Conservation (phyloP, 1,284 basidiomycete genomes). For the Fomes fomentarius region DNA sequence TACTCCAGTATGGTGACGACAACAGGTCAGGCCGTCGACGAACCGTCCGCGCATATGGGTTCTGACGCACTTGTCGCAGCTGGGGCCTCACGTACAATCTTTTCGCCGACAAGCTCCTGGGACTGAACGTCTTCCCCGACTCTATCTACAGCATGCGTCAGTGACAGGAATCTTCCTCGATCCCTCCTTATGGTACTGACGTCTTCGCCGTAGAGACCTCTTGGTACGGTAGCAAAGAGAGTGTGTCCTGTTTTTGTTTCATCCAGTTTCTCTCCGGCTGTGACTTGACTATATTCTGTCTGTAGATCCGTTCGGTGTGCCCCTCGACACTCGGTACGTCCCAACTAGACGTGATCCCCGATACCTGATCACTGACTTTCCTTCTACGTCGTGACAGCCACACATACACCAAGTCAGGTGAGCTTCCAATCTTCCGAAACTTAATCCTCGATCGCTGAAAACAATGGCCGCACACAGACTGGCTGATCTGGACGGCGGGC, state of each 20-base stretch:
- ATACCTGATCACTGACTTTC: constrained; percentile 57
- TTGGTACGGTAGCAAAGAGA: constrained; percentile 60
- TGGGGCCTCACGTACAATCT: constrained; percentile 11
- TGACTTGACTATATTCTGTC: no score
- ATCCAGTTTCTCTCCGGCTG: no score
- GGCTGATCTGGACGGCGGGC: constrained; percentile 64
- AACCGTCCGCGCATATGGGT: no score
- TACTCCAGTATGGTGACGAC: background rate
- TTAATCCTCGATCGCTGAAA: background rate
- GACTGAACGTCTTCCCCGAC: constrained; percentile 36
- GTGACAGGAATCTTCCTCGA: constrained; percentile 22
- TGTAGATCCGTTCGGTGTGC: no score
- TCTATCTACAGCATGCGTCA: constrained; percentile 65
- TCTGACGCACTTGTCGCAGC: constrained; percentile 40
- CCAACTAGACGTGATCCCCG: background rate
- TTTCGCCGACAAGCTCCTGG: constrained; percentile 8
- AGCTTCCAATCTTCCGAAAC: no score
- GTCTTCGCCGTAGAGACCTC: constrained; percentile 49
- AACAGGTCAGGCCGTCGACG: background rate
- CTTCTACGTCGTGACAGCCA: constrained; percentile 45
- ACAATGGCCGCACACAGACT: constrained; percentile 40
- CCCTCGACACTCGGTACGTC: no score
- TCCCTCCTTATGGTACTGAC: background rate
- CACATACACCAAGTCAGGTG: constrained; percentile 44
- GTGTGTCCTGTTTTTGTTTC: constrained; percentile 28